Conservation (phyloP, 495 filamentous ascomycete genomes). For the Chaetomium fimeti region DNA sequence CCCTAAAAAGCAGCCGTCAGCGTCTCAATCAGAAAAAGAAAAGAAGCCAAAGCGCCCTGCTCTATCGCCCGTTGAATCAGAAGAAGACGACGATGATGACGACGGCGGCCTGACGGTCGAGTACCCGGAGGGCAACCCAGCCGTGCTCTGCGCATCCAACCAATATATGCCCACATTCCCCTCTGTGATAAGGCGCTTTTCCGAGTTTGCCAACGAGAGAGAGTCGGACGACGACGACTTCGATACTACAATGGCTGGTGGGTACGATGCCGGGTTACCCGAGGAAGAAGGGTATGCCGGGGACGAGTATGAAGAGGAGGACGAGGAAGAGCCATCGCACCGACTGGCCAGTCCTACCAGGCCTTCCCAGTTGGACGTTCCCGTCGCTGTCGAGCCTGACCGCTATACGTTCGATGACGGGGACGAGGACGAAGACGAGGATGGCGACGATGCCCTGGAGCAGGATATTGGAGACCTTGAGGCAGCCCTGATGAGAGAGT, state of each 20-base stretch:
- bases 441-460: slow-evolving; percentile 11
- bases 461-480: slow-evolving; percentile 36
- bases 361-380: background rate
- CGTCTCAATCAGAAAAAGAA: slow-evolving; percentile 20
- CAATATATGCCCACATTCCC: slow-evolving; percentile 42
- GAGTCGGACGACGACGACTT: slow-evolving; percentile 41
- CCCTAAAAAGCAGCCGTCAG: slow-evolving; percentile 9
- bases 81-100: slow-evolving; percentile 46
- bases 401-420: slow-evolving; percentile 28
- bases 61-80: slow-evolving; percentile 32
- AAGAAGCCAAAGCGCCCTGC: slow-evolving; percentile 29
- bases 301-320: slow-evolving; percentile 18
- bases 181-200: slow-evolving; percentile 40
- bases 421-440: slow-evolving; percentile 27
- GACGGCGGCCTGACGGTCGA: slow-evolving; percentile 48
- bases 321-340: slow-evolving; percentile 11
- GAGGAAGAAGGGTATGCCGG: slow-evolving; percentile 20
- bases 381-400: slow-evolving; percentile 18
- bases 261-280: slow-evolving; percentile 2
- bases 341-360: background rate
- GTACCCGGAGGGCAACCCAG: slow-evolving; percentile 42
- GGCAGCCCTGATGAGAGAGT: slow-evolving; percentile 39
- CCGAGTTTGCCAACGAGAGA: slow-evolving; percentile 38
- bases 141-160: slow-evolving; percentile 27
- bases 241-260: slow-evolving; percentile 25